phyloP scores from a whole-genome alignment of 1,284 basidiomycete species.

The Trichosporon faecale region DNA sequence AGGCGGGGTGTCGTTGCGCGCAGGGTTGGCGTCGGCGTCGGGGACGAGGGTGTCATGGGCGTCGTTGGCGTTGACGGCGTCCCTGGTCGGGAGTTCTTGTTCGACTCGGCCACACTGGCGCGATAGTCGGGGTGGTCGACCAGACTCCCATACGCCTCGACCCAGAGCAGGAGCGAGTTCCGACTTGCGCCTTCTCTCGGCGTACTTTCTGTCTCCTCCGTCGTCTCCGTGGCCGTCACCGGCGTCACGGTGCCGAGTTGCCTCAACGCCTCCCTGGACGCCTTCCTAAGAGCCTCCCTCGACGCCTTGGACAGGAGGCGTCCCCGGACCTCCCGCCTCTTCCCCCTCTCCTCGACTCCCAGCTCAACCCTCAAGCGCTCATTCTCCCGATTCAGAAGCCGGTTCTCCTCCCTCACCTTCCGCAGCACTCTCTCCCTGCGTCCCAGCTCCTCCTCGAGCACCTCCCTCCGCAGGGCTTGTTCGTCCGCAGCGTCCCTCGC shows the following conservation, averaged over 20 bases:
- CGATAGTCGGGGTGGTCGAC: neutral
- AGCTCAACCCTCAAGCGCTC: neutral
- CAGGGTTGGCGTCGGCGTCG: neutral
- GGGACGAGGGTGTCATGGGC: neutral
- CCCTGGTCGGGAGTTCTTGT: neutral
- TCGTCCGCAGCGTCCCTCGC: neutral
- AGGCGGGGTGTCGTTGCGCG: neutral
- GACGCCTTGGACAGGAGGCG: neutral
- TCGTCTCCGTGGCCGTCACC: neutral
- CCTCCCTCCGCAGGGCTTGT: neutral
- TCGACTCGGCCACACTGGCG: too few species aligned
- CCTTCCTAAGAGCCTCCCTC: neutral
- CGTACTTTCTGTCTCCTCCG: neutral
- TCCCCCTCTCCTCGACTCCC: neutral
- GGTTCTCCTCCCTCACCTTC: neutral
- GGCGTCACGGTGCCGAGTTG: neutral
- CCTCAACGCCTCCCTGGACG: neutral
- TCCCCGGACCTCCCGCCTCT: neutral
- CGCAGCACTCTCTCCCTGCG: neutral
- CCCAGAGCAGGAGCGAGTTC: neutral
- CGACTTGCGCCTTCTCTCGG: neutral
- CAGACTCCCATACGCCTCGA: neutral
- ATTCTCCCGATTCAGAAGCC: neutral
- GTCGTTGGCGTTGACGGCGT: neutral
- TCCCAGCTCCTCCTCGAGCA: neutral